Percentiles rank a stretch among this genome's conserved stretches.
phyloP scores from a whole-genome alignment of 2,329 filamentous ascomycete genomes.

The Alternaria atra region DNA sequence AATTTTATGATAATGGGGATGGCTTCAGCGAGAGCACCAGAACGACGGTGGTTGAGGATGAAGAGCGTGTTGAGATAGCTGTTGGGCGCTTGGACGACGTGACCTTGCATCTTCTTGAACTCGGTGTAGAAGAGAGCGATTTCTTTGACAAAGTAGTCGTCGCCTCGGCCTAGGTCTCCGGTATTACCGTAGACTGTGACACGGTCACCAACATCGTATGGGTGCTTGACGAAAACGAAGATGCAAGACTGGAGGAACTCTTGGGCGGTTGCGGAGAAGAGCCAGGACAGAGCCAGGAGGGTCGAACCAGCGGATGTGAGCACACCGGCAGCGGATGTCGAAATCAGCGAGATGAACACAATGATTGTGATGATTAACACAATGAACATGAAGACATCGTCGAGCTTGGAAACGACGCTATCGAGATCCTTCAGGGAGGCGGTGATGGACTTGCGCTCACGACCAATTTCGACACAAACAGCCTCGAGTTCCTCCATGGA shows the following conservation, averaged over 20 bases:
- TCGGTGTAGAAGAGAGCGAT: conserved; percentile 93
- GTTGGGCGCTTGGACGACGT: conserved; percentile 95
- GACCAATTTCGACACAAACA: conserved; percentile 91
- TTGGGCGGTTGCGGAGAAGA: conserved; percentile 90
- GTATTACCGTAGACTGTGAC: conserved; percentile 92
- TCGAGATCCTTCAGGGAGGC: conserved; percentile 95
- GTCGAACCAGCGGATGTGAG: conserved; percentile 89
- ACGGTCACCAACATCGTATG: conserved; percentile 94
- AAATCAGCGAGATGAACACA: conserved; percentile 89
- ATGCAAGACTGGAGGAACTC: conserved; percentile 94
- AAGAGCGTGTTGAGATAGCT: conserved; percentile 91
- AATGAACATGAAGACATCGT: conserved; percentile 88
- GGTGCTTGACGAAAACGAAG: conserved; percentile 97
- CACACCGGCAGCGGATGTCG: conserved; percentile 86
- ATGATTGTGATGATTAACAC: conserved; percentile 82
- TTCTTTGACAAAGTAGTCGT: conserved; percentile 96
- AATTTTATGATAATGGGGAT: conserved; percentile 87
- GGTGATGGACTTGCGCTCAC: conserved; percentile 94
- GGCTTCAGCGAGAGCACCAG: conserved; percentile 86
- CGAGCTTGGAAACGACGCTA: conserved; percentile 88
- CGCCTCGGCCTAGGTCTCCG: conserved; percentile 77
- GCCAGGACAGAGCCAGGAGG: conserved; percentile 89
- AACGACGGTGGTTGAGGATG: conserved; percentile 92
- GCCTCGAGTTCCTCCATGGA: conserved; percentile 94
- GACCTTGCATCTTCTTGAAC: conserved; percentile 98